Conservation (phyloP, 257 asterid species). For the Plantago elongata region DNA sequence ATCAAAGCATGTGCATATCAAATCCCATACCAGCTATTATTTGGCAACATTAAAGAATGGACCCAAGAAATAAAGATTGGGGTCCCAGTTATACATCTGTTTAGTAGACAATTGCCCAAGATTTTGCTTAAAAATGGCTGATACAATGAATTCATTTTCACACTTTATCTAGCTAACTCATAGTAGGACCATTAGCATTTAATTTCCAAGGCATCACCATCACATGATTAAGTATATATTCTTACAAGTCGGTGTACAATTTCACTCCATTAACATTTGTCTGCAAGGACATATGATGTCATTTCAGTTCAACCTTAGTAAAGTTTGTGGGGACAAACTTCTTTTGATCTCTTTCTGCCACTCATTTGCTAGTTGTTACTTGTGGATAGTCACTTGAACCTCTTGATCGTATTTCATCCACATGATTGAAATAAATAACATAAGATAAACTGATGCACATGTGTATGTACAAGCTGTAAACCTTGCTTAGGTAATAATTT, state of each 20-base stretch:
- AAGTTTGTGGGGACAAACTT: background rate
- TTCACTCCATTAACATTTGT: constrained; percentile 3
- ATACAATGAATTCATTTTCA: constrained; percentile 9
- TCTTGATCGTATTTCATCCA: background rate
- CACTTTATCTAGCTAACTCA: background rate
- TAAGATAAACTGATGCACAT: too few species aligned
- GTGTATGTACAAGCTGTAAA: too few species aligned
- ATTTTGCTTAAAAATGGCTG: constrained; percentile 10
- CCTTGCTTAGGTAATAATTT: background rate
- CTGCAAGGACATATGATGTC: background rate
- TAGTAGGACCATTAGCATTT: background rate
- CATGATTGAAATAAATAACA: too few species aligned
- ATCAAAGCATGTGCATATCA: constrained; percentile 24
- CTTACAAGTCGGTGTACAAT: background rate
- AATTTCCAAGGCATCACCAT: background rate
- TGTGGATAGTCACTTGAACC: background rate
- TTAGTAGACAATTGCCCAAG: constrained; percentile 19
- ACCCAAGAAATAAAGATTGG: constrained; percentile 7
- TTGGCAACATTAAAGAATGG: constrained; percentile 23
- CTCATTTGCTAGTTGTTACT: background rate
- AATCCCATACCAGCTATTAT: background rate
- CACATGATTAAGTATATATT: background rate
- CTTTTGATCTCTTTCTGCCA: background rate
- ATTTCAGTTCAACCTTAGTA: background rate
- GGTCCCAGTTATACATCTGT: constrained; percentile 19